Base-by-base conservation (phyloP, 2,329 filamentous ascomycete genomes). In the Botrytis medusae region DNA sequence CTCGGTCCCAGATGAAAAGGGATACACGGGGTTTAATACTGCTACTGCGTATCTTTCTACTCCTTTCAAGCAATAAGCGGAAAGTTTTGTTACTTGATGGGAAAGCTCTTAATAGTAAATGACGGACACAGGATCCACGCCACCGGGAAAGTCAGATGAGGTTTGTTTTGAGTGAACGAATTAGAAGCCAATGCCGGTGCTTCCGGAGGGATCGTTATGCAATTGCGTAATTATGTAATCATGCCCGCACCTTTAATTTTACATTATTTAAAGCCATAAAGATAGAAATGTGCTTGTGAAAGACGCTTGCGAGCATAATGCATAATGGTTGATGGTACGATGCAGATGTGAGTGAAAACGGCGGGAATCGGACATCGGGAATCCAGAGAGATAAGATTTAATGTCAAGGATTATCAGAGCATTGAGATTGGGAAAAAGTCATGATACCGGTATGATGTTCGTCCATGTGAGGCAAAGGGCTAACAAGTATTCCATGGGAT, bases 81-180 rank as follows among this genome's bases (percentile, higher is more conserved):
- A 51, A 46, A 29, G 44, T 54, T 32, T 14, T 62, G 69, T 63
- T 40, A 48, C 57, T 32, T 68, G 51, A 68, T 48, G 73, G 70
- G 69, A 65, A 67, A 67, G 32, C 73, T 62, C 57, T 63, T 32
- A 25, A 59, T 4, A 29, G 18, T 44, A 40, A 29, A 72, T 44
- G 51, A 60, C 51, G 61, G 51, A 67, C n/a, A 29, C n/a, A 57
- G 40, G 62, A 71, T 61, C 69, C 44, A 71, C 69, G 69, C 69
- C 69, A 71, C 59, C 18, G 51, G 63, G 59, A 48, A 54, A 64
- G 42, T 71, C 69, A 51, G 69, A 71, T 32, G 59, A 62, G 44
- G 42, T 48, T n/a, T 32, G 29, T 51, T 63, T 29, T 14, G 42
- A 63, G 32, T 29, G 59, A 63, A 63, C 40, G 59, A 51, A 71